Evolutionary conservation across 768 basidiomycete genomes (phyloP).

Genomic region (Boletus tomentosulus): DNA sequence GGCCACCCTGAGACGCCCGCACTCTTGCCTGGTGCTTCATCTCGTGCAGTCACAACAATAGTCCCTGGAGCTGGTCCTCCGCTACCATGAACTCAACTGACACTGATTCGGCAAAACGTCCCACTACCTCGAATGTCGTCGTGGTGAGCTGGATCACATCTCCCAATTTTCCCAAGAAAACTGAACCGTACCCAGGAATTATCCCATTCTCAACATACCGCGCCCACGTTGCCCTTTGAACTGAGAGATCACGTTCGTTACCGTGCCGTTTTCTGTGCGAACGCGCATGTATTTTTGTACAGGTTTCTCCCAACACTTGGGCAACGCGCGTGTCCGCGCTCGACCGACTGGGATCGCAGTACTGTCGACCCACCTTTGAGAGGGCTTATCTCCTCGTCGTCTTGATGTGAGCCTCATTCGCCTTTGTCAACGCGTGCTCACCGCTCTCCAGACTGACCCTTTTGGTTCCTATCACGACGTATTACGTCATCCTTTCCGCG

Average conservation of each 20-base stretch:
- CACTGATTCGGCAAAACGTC: constrained; percentile 1
- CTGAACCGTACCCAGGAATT: constrained; percentile 27
- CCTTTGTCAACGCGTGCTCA: neutral
- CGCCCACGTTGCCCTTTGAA: constrained; percentile 35
- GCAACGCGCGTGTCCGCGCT: constrained; percentile 38
- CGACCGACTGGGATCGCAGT: constrained; percentile 34
- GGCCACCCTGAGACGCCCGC: neutral
- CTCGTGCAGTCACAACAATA: neutral
- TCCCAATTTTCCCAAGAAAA: neutral
- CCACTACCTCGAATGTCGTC: constrained; percentile 17
- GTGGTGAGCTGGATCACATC: constrained; percentile 17
- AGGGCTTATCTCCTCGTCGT: constrained; percentile 37
- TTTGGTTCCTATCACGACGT: constrained; percentile 37
- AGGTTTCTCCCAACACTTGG: constrained; percentile 46
- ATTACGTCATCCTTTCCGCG: constrained; percentile 29
- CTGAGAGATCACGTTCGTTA: constrained; percentile 35
- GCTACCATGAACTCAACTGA: constrained; percentile 6
- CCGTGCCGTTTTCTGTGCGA: neutral
- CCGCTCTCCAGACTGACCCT: constrained; percentile 32
- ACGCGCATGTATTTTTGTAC: neutral
- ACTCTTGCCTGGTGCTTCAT: neutral
- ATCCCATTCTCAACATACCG: constrained; percentile 23
- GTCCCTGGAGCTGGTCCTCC: constrained; percentile 22
- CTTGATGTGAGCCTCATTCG: constrained; percentile 34
- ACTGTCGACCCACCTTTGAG: constrained; percentile 44